A percentile compares a stretch with the other conserved stretches of the same genome.
phyloP scores from a whole-genome alignment of 2,329 filamentous ascomycete species.

The Alternaria ethzedia region DNA sequence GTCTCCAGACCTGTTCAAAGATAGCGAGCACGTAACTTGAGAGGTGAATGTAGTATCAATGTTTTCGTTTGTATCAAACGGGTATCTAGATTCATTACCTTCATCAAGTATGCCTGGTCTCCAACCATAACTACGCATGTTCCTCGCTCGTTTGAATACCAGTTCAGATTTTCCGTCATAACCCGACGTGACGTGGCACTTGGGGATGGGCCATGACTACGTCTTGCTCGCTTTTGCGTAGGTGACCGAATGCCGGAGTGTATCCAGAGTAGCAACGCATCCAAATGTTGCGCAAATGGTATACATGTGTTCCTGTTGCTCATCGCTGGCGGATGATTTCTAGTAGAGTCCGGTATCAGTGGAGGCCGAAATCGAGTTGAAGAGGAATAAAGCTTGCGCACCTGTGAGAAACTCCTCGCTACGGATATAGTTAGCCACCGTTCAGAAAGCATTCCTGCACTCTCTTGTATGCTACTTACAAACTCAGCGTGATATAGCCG shows the following conservation, averaged over 20 bases:
- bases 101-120: background rate
- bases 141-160: background rate
- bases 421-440: conserved; percentile 11
- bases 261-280: background rate
- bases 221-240: background rate
- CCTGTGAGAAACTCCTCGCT: conserved; percentile 62
- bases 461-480: conserved; percentile 51
- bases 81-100: conserved; percentile 18
- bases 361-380: conserved; percentile 58
- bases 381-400: conserved; percentile 62
- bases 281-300: background rate
- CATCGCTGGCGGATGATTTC: conserved; percentile 51
- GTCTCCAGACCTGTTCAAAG: background rate
- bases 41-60: background rate
- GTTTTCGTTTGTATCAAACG: conserved; percentile 4
- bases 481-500: conserved; percentile 72
- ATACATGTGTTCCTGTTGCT: conserved; percentile 1
- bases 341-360: conserved; percentile 61
- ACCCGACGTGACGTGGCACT: background rate
- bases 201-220: background rate
- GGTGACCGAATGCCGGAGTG: too few relatives aligned
- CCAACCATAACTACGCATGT: background rate
- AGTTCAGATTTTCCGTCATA: background rate
- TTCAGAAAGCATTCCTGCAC: background rate
- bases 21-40: background rate